phyloP scores from a whole-genome alignment of 2,329 filamentous ascomycete genomes.

The Xylaria sp. region DNA sequence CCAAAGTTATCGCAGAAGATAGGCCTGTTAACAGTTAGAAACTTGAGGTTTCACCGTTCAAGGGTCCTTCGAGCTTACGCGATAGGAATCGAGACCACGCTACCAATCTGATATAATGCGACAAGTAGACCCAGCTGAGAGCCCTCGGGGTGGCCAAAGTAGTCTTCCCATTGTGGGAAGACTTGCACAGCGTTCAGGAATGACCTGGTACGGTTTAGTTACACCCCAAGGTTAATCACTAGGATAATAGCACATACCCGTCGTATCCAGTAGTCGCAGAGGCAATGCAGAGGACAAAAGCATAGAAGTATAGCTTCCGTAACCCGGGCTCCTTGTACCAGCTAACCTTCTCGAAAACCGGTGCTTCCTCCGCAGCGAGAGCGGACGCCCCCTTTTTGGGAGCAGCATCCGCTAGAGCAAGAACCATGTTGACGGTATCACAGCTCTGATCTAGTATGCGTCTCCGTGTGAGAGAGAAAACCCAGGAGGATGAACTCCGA shows the following conservation, averaged over 20 bases:
- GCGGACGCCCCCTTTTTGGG: constrained; percentile 36
- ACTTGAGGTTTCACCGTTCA: not conserved
- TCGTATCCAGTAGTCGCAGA: constrained; percentile 68
- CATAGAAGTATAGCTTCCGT: constrained; percentile 66
- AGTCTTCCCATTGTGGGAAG: constrained; percentile 58
- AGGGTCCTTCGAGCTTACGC: constrained; percentile 54
- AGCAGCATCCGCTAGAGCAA: constrained; percentile 35
- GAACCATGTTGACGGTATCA: constrained; percentile 36
- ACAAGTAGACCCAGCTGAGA: constrained; percentile 63
- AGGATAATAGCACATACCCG: constrained; percentile 54
- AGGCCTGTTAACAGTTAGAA: constrained; percentile 51
- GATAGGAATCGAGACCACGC: constrained; percentile 66
- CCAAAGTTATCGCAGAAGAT: constrained; percentile 66
- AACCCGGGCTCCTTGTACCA: constrained; percentile 68
- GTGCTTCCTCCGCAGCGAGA: constrained; percentile 59
- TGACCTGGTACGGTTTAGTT: constrained; percentile 50
- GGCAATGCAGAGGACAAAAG: constrained; percentile 62
- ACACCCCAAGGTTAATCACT: not conserved
- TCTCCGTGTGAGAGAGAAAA: constrained; percentile 9
- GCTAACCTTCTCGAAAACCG: constrained; percentile 61
- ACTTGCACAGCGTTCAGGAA: constrained; percentile 60
- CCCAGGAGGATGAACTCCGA: constrained; percentile 18
- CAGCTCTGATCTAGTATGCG: constrained; percentile 7
- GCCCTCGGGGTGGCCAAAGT: constrained; percentile 60
- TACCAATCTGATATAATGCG: constrained; percentile 70